Evolutionary conservation across 805 yeast genomes (phyloP).

Genomic region (Saccharomyces eubayanus): DNA sequence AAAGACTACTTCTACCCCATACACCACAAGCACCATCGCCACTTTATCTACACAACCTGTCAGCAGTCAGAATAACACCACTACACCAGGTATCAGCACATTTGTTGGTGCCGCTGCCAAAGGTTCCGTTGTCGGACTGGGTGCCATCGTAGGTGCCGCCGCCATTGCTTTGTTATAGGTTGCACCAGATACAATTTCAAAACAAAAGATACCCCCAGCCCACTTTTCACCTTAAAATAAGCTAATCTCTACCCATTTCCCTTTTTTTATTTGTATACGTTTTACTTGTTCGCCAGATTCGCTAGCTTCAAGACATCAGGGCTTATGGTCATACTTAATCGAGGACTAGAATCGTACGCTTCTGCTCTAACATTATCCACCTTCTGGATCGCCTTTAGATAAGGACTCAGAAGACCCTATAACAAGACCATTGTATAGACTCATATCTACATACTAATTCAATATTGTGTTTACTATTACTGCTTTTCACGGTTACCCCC

Average conservation of each 20-base stretch:
- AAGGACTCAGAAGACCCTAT: neutral
- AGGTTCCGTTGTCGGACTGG: neutral
- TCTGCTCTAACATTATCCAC: too few species aligned
- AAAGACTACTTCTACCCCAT: constrained; percentile 34
- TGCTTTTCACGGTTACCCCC: neutral
- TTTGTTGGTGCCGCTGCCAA: constrained; percentile 18
- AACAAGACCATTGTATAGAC: neutral
- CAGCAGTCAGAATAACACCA: constrained; percentile 11
- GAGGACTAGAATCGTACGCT: neutral
- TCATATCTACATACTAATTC: neutral
- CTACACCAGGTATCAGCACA: constrained; percentile 10
- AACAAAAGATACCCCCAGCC: neutral
- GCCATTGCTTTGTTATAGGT: constrained; percentile 19
- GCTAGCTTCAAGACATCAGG: neutral
- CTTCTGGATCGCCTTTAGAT: neutral
- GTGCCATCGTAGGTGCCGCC: constrained; percentile 14
- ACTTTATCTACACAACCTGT: constrained; percentile 3
- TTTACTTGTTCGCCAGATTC: neutral
- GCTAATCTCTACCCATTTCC: neutral
- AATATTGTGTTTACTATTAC: neutral
- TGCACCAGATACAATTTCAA: neutral
- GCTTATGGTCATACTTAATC: neutral
- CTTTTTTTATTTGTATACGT: neutral
- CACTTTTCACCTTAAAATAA: neutral
- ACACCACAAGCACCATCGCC: constrained; percentile 28